These are phyloP conservation scores for Penicillium brevicompactum DNA, from an alignment of 2,329 filamentous ascomycete genomes.

Conservation along the genomic window DNA sequence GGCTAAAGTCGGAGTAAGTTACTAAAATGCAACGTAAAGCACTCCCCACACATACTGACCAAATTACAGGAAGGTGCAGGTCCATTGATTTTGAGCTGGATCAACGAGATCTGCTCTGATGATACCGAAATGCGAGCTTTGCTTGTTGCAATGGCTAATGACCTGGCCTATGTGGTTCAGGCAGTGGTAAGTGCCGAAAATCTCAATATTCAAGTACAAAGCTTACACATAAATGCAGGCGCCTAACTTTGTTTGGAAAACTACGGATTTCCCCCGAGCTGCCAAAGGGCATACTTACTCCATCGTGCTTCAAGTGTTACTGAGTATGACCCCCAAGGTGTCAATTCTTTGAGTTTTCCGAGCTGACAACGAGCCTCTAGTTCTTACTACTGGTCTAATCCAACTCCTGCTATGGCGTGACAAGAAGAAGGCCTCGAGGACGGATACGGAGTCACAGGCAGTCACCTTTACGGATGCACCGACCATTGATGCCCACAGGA, in stretches of 20 bases:
- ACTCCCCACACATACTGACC: not conserved
- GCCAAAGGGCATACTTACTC: slow-evolving; percentile 42
- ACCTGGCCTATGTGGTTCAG: slow-evolving; percentile 38
- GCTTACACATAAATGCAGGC: slow-evolving; percentile 12
- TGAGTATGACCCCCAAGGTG: slow-evolving; percentile 30
- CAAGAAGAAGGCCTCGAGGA: not conserved
- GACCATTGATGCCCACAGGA: not conserved
- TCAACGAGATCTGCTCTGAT: slow-evolving; percentile 37
- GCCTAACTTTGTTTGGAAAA: slow-evolving; percentile 49
- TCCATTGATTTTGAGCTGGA: slow-evolving; percentile 43
- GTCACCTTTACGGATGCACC: not conserved
- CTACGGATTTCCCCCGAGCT: slow-evolving; percentile 42
- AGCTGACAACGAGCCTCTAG: not conserved
- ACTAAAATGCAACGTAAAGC: not conserved
- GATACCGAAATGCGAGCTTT: slow-evolving; percentile 36
- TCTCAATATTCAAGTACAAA: too few relatives aligned
- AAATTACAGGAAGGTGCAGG: slow-evolving; percentile 35
- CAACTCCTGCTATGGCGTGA: slow-evolving; percentile 6
- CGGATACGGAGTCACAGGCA: not conserved
- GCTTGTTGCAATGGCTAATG: slow-evolving; percentile 34
- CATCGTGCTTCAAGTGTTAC: slow-evolving; percentile 36
- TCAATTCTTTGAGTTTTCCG: not conserved
- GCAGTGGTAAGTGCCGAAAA: slow-evolving; percentile 26
- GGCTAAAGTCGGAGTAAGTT: slow-evolving; percentile 36
- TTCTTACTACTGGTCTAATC: not conserved